phyloP scores from a whole-genome alignment of 208 protist genomes.

The Acanthamoeba castellanii region DNA sequence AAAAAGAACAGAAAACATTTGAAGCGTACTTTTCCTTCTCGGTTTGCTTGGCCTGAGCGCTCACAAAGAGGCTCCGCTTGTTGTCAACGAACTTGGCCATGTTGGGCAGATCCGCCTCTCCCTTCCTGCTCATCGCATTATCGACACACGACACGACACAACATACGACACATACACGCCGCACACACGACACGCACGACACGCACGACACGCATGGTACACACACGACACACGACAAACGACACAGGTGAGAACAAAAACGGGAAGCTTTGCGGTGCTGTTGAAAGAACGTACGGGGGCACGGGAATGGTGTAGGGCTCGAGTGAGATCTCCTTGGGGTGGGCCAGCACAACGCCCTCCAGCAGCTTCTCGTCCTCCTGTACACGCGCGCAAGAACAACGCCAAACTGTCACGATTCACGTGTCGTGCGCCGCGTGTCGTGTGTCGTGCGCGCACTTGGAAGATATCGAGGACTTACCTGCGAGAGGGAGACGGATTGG shows the following conservation, averaged over 20 bases:
- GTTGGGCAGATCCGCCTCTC: slow-evolving; percentile 29
- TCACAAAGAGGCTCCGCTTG: slow-evolving; percentile 9
- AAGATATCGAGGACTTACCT: not conserved
- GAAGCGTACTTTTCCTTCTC: slow-evolving; percentile 33
- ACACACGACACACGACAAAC: no score
- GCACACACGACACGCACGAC: no score
- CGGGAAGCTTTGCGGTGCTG: not conserved
- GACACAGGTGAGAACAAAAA: not conserved
- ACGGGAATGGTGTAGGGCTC: slow-evolving; percentile 18
- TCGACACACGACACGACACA: no score
- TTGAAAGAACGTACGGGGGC: not conserved
- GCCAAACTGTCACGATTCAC: not conserved
- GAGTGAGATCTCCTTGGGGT: slow-evolving; percentile 15
- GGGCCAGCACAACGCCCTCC: not conserved
- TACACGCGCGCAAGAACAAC: not conserved
- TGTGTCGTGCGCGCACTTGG: not conserved
- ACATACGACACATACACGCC: no score
- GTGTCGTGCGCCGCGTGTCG: no score
- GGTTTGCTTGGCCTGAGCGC: not conserved
- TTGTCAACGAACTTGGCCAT: slow-evolving; percentile 7
- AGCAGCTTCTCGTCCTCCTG: slow-evolving; percentile 18
- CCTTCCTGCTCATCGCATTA: not conserved
- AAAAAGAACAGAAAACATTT: not conserved
- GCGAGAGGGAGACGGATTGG: not conserved
- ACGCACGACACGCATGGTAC: no score